Evolutionary conservation across 768 basidiomycete genomes (phyloP).

Genomic region (Glaciozyma martinii): DNA sequence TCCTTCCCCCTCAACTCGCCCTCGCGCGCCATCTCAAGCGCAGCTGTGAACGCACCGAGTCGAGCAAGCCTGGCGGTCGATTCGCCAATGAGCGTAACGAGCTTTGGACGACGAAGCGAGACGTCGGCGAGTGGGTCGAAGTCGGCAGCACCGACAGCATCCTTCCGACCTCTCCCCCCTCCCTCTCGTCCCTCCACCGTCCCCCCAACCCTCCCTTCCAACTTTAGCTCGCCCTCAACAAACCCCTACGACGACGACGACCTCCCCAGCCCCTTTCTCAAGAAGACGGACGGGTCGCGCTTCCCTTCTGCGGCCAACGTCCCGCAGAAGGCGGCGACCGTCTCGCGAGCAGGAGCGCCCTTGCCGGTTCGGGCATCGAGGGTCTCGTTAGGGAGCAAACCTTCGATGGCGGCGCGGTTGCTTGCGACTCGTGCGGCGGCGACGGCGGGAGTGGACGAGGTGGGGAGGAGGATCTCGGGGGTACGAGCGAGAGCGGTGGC

Average conservation of each 20-base stretch:
- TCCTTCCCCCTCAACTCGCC: background rate
- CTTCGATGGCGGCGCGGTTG: slow-evolving; percentile 17
- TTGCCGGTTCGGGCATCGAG: background rate
- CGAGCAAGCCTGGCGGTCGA: background rate
- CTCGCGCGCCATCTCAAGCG: background rate
- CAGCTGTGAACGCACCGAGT: background rate
- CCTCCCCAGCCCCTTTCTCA: slow-evolving; percentile 26
- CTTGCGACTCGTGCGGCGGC: slow-evolving; percentile 18
- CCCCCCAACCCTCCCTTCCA: background rate
- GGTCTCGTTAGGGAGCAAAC: slow-evolving; percentile 4
- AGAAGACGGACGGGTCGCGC: slow-evolving; percentile 17
- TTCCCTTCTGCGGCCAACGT: background rate
- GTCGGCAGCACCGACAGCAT: background rate
- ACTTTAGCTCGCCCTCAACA: background rate
- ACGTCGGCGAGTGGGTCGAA: background rate
- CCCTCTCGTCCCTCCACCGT: background rate
- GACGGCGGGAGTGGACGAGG: background rate
- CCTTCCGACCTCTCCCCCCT: background rate
- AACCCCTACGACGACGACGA: slow-evolving; percentile 20
- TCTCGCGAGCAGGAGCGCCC: background rate
- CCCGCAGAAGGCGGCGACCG: background rate
- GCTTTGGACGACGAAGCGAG: background rate
- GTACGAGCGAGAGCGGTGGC: background rate
- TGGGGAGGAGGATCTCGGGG: background rate
- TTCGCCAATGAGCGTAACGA: background rate